A percentile compares a stretch with the other conserved stretches of the same genome.
Evolutionary conservation across 2,329 filamentous ascomycete species (phyloP).

Genomic region (Corynespora cassiicola): DNA sequence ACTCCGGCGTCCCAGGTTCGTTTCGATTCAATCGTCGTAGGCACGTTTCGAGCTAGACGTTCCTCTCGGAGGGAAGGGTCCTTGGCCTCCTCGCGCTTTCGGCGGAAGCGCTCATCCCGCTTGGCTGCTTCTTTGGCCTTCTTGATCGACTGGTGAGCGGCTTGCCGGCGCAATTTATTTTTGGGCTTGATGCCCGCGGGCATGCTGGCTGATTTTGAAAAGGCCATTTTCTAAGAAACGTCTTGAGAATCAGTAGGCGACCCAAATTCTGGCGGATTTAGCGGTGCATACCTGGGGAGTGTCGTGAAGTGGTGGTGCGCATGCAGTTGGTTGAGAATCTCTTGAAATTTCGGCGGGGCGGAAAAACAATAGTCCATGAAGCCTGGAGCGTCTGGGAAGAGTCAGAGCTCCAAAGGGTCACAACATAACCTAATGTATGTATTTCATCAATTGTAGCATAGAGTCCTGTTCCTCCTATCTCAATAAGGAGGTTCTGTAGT

Average conservation of each 20-base stretch:
- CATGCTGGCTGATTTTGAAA: constrained; percentile 54
- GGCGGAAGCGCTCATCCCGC: constrained; percentile 76
- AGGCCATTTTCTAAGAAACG: constrained; percentile 60
- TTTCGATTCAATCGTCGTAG: constrained; percentile 52
- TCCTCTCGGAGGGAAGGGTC: constrained; percentile 77
- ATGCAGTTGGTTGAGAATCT: too few species aligned
- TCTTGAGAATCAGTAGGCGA: background rate
- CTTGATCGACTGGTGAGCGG: constrained; percentile 82
- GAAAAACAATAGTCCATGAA: constrained; percentile 17
- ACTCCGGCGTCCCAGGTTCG: constrained; percentile 83
- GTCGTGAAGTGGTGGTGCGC: too few species aligned
- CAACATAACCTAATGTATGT: constrained; percentile 20
- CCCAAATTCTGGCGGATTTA: background rate
- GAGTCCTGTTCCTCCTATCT: constrained; percentile 26
- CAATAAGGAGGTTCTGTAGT: constrained; percentile 21
- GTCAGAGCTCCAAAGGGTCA: constrained; percentile 17
- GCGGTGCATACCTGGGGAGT: too few species aligned
- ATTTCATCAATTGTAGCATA: constrained; percentile 22
- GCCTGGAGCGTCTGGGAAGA: constrained; percentile 22
- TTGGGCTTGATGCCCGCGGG: constrained; percentile 62
- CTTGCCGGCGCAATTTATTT: constrained; percentile 82
- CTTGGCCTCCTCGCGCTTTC: constrained; percentile 85
- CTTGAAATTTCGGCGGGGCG: constrained; percentile 25
- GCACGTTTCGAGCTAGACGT: constrained; percentile 78
- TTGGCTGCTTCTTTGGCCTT: constrained; percentile 75